Conservation (phyloP, 2,329 filamentous ascomycete genomes). For the Stagonosporopsis rhizophila region DNA sequence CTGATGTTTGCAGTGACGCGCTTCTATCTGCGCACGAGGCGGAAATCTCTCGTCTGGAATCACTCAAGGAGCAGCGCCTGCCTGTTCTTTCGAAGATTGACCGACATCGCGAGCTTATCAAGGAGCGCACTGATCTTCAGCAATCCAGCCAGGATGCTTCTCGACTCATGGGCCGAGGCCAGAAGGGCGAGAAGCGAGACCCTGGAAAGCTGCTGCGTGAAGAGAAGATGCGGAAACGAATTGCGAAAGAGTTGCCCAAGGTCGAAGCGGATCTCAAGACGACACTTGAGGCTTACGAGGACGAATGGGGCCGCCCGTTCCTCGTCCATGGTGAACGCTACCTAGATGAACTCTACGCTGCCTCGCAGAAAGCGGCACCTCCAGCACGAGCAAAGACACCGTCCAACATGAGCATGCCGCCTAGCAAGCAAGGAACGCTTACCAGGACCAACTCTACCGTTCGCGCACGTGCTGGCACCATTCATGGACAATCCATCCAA, state of each 20-base stretch:
- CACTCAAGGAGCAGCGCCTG: slow-evolving; percentile 83
- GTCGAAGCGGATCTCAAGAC: slow-evolving; percentile 80
- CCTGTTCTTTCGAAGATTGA: slow-evolving; percentile 85
- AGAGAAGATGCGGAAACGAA: slow-evolving; percentile 98
- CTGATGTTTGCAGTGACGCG: slow-evolving; percentile 95
- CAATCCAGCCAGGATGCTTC: slow-evolving; percentile 94
- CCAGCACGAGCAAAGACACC: slow-evolving; percentile 79
- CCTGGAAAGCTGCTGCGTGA: slow-evolving; percentile 92
- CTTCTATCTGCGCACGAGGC: slow-evolving; percentile 93
- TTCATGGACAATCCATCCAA: slow-evolving; percentile 49
- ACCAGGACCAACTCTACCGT: slow-evolving; percentile 38
- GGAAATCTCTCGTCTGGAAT: slow-evolving; percentile 83
- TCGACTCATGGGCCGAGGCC: slow-evolving; percentile 85
- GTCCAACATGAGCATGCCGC: slow-evolving; percentile 53
- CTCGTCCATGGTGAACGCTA: slow-evolving; percentile 92
- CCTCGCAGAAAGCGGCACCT: slow-evolving; percentile 64
- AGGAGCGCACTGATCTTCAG: slow-evolving; percentile 86
- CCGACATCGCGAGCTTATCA: slow-evolving; percentile 79
- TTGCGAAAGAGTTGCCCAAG: slow-evolving; percentile 94
- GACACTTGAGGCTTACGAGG: slow-evolving; percentile 85
- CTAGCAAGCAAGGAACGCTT: slow-evolving; percentile 32
- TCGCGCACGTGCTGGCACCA: slow-evolving; percentile 46
- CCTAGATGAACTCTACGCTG: slow-evolving; percentile 79
- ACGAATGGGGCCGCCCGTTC: slow-evolving; percentile 93
- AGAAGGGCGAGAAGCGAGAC: slow-evolving; percentile 93